Base-by-base conservation (phyloP, 345 rosid genomes). In the Tarenaya hassleriana region DNA sequence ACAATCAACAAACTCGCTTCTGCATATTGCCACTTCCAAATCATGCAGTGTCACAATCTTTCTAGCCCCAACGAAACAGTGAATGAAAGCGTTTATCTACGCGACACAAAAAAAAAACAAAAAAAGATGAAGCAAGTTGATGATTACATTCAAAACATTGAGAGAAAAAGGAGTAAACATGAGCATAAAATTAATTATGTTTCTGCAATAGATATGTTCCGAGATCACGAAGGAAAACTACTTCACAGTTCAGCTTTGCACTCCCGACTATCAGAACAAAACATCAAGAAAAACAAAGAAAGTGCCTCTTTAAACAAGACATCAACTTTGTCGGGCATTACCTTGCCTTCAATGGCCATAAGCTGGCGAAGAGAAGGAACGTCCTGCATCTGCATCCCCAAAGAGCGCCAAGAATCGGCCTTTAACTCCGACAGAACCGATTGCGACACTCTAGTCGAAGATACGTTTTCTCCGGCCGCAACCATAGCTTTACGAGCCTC, bases 61-160 rank as follows among this genome's bases (percentile, higher is more conserved):
- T 67, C 82, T 63, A 27, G 77, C 90, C 54, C 72, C 88, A 37
- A 82, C 77, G 52, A 73, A 90, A 75, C 97, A 90, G 62, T 82
- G 86, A 53, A 90, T 84, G 73, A 82, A 90, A 8, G 94, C 83
- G 78, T 86, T 82, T 51, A 90, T 66, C 97, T 90, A 69, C 52
- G 60, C 42, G 16, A 45, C 39, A 45, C 29, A 39, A 35, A 50
- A 35, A 50, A 9, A 43, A 32, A 46, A 45, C 29, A 39, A 35
- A 50, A 35, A 50, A 9, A 43, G 19, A 46, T 20, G 3, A 49
- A 50, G 8, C 35, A 10, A 32, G 20, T 7, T 21, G 32, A 34
- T 34, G 11, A 48, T 5, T 24, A 24, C 15, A 13, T 14, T 44
- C 32, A 44, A 46, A 53, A 0, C 54, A 16, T 16, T 34, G 1